Evolutionary conservation across 2,329 filamentous ascomycete genomes (phyloP).

Genomic region (Penicillium sp.): DNA sequence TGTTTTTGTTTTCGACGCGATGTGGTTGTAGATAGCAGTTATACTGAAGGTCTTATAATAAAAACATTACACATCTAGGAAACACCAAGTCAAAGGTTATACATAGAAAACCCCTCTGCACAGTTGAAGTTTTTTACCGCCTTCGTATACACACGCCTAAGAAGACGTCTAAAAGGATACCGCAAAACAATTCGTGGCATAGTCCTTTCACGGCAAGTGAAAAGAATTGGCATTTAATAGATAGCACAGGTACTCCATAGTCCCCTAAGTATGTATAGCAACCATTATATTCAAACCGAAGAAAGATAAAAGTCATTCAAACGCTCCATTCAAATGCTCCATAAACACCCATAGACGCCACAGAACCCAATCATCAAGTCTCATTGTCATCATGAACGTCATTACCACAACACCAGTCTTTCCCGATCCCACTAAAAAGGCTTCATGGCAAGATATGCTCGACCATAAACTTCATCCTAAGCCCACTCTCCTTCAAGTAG

Average conservation of each 20-base stretch:
- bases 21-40: slow-evolving; percentile 14
- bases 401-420: neutral
- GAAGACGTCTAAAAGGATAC: too few species aligned
- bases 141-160: too few species aligned
- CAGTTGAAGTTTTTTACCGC: too few species aligned
- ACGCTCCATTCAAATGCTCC: neutral
- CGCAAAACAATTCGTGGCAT: neutral
- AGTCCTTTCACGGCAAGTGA: neutral
- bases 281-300: neutral
- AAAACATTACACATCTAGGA: neutral
- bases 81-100: neutral
- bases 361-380: neutral
- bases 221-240: neutral
- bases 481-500: slow-evolving; percentile 44
- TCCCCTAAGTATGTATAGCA: neutral
- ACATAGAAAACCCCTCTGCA: too few species aligned
- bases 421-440: neutral
- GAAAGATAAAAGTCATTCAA: neutral
- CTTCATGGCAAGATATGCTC: slow-evolving; percentile 30
- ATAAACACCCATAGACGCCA: neutral
- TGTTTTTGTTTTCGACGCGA: neutral
- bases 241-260: neutral
- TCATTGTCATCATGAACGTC: slow-evolving; percentile 12
- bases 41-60: neutral
- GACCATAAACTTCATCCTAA: slow-evolving; percentile 40